phyloP scores from a whole-genome alignment of 139 green algal genomes.

The Closterium sp. region DNA sequence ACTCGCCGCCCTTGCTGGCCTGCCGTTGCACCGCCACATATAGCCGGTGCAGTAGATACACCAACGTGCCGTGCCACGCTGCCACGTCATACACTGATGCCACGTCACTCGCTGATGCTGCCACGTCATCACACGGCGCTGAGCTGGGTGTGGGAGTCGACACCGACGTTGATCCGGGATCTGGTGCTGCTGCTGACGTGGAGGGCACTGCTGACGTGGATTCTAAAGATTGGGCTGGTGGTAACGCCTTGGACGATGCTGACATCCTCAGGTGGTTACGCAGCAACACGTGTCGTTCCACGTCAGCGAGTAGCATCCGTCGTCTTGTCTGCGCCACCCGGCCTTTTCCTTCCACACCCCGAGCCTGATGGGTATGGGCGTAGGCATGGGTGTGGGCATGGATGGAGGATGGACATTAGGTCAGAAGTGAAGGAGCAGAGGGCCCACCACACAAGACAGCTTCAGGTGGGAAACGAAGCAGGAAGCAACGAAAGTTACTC shows the following conservation, averaged over 20 bases:
- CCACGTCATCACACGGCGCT: background rate
- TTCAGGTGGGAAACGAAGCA: too few species aligned
- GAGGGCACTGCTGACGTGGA: background rate
- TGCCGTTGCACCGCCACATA: slow-evolving; percentile 23
- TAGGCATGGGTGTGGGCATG: background rate
- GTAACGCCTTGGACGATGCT: background rate
- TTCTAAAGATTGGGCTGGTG: background rate
- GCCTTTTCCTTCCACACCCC: slow-evolving; percentile 4
- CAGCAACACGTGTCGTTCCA: slow-evolving; percentile 24
- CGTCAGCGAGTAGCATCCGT: slow-evolving; percentile 41
- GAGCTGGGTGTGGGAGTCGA: too few species aligned
- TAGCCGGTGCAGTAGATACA: slow-evolving; percentile 36
- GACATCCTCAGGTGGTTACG: background rate
- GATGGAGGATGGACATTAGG: background rate
- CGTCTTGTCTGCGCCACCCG: slow-evolving; percentile 18
- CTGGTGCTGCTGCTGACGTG: too few species aligned
- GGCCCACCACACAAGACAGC: too few species aligned
- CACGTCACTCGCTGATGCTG: background rate
- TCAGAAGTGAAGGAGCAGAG: background rate
- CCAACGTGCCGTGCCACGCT: slow-evolving; percentile 12
- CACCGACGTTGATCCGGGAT: too few species aligned
- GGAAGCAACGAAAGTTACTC: too few species aligned
- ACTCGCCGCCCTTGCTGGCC: slow-evolving; percentile 1
- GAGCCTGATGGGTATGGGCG: background rate
- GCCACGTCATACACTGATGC: background rate